Percentiles rank a stretch among this genome's conserved stretches.
Evolutionary conservation across 1,139 yeast genomes (phyloP).

Genomic region (Pneumocystis canis): DNA sequence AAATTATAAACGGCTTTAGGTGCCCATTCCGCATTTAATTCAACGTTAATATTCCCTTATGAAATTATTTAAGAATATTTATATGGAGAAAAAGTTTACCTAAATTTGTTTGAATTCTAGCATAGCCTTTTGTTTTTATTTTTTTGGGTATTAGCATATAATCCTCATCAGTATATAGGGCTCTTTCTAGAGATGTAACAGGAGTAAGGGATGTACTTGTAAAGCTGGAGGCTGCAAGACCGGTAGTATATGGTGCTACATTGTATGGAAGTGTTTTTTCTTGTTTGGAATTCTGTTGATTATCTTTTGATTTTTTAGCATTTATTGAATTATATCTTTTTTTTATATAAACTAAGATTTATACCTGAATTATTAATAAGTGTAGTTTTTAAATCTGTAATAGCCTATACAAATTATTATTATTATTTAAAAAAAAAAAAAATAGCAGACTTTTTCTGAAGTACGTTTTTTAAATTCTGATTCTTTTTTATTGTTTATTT

Average conservation of each 20-base stretch:
- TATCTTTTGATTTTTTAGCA: constrained; percentile 4
- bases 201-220: constrained; percentile 25
- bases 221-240: constrained; percentile 24
- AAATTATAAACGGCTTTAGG: constrained; percentile 36
- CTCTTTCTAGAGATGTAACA: constrained; percentile 19
- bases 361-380: not conserved
- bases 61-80: not conserved
- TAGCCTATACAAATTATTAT: constrained; percentile 1
- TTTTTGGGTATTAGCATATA: constrained; percentile 22
- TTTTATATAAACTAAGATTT: not conserved
- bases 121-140: constrained; percentile 23
- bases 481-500: not conserved
- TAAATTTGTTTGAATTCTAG: constrained; percentile 27
- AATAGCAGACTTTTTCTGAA: not conserved
- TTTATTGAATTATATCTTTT: not conserved
- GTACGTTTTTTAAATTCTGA: constrained; percentile 6
- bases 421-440: not conserved
- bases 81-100: not conserved
- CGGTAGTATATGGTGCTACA: constrained; percentile 19
- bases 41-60: constrained; percentile 20
- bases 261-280: constrained; percentile 10
- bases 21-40: constrained; percentile 27
- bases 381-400: not conserved
- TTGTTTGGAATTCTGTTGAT: not conserved
- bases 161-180: constrained; percentile 19